phyloP scores from a whole-genome alignment of 2,329 filamentous ascomycete genomes.

The Zasmidium citrigriseum region DNA sequence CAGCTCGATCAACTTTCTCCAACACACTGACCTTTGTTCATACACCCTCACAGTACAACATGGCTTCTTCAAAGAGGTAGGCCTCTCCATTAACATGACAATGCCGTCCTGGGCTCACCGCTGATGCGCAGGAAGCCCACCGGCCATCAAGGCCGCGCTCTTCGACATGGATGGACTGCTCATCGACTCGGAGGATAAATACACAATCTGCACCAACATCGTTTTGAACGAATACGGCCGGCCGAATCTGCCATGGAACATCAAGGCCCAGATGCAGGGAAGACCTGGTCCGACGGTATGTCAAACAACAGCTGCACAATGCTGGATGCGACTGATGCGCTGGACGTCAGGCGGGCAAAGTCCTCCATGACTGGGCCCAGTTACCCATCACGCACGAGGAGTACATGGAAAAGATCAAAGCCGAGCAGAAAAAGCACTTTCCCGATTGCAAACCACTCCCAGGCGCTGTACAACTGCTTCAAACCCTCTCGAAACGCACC shows the following conservation, averaged over 20 bases:
- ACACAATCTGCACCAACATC: slow-evolving; percentile 80
- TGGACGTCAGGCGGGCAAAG: slow-evolving; percentile 52
- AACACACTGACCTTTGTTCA: neutral
- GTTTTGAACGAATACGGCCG: slow-evolving; percentile 75
- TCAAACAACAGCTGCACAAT: neutral
- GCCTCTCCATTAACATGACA: neutral
- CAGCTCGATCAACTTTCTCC: too few relatives aligned
- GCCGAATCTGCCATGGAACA: slow-evolving; percentile 80
- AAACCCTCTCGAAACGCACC: slow-evolving; percentile 47
- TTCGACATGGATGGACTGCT: slow-evolving; percentile 99
- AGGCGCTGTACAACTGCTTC: slow-evolving; percentile 71
- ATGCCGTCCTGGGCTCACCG: slow-evolving; percentile 14
- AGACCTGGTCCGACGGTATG: slow-evolving; percentile 58
- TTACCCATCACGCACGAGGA: slow-evolving; percentile 74
- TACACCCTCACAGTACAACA: neutral
- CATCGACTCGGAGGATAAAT: slow-evolving; percentile 88
- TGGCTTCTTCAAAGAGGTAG: slow-evolving; percentile 16
- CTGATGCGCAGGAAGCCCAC: slow-evolving; percentile 34
- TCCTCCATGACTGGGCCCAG: slow-evolving; percentile 80
- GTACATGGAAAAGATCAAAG: slow-evolving; percentile 61
- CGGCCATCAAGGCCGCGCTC: slow-evolving; percentile 79
- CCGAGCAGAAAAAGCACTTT: slow-evolving; percentile 72
- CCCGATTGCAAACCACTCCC: slow-evolving; percentile 73
- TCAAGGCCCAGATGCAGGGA: slow-evolving; percentile 86
- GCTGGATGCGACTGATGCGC: neutral